A percentile compares a stretch with the other conserved stretches of the same genome.
These are phyloP conservation scores for Phanerochaete sordida DNA, from an alignment of 768 basidiomycete genomes.

Conservation along the genomic window DNA sequence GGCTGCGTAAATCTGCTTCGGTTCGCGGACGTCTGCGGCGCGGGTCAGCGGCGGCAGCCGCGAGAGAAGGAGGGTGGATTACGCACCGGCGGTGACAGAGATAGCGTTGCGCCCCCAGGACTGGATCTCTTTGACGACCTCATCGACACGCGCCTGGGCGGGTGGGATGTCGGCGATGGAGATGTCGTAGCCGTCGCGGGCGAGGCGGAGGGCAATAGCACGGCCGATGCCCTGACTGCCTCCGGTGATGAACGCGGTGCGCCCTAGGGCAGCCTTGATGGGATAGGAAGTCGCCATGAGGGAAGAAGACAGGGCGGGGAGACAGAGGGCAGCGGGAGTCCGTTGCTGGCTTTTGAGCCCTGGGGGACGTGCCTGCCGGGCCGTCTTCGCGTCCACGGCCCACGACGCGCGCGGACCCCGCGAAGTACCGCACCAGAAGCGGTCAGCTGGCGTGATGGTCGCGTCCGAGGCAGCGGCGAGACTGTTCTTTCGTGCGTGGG, in stretches of 20 bases:
- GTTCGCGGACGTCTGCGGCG: constrained; percentile 24
- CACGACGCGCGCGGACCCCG: neutral
- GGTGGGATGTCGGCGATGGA: constrained; percentile 41
- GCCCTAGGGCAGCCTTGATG: constrained; percentile 26
- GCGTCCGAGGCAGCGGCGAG: neutral
- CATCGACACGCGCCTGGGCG: constrained; percentile 21
- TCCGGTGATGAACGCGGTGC: constrained; percentile 42
- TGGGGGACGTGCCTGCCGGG: neutral
- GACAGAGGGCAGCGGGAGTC: neutral
- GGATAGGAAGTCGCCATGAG: constrained; percentile 14
- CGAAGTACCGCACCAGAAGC: neutral
- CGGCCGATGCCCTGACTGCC: constrained; percentile 45
- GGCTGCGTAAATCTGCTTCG: constrained; percentile 27
- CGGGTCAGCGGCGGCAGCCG: neutral
- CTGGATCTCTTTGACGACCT: constrained; percentile 27
- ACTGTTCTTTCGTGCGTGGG: neutral
- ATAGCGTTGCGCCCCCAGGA: constrained; percentile 28
- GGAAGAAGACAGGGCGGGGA: neutral
- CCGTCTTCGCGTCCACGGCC: neutral
- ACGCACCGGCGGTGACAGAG: constrained; percentile 23
- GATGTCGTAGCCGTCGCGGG: constrained; percentile 43
- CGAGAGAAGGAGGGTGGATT: neutral
- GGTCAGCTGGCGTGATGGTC: neutral
- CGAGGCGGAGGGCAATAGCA: constrained; percentile 44
- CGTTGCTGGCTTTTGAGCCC: neutral